Base-by-base conservation (phyloP, 371 early-diverging fungal genomes). In the Lichtheimia hyalospora region DNA sequence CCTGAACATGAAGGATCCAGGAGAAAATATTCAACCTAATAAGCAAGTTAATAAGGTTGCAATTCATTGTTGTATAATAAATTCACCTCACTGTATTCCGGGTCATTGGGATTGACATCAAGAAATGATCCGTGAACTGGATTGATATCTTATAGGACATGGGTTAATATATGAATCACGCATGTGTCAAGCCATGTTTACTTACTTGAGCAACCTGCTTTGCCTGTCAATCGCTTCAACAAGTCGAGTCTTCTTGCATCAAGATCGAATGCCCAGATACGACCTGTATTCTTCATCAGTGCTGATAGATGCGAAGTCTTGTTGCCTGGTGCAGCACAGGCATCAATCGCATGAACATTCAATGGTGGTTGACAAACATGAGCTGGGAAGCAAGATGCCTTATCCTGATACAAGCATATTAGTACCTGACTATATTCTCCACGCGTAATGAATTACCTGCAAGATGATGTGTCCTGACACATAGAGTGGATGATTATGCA, bases 301-400 rank as follows among this genome's bases (percentile, higher is more conserved):
- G 90, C 87, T 3, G 93, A 85, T 28, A 99, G 69, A 68, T 97
- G 96, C 41, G 95, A 89, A 8, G 98, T 96, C 73, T 97, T 98
- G 73, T 96, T 98, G n/a, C 99, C 99, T 5, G 99, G 99, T 0
- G 99, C 98, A 16, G 99, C 97, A 71, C 99, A 99, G 3, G 94
- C 94, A 78, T 99, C 99, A 53, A 99, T 91, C 2, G 92, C 95
- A 60, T 84, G 80, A 1, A 87, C 77, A 23, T 81, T 72, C 40
- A 72, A 52, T 8, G 91, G 83, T 1, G 99, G 94, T 10, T 83
- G 81, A 34, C 97, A 80, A 5, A 97, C 87, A 66, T 86, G 92
- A 0, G 99, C 97, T 3, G 99, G 99, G 60, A 99, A 90, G 70
- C 99, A 99, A 4, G 93, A 92, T 5, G 96, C 95, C 73, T 96